A percentile compares a stretch with the other conserved stretches of the same genome.
Conservation (phyloP, 1,284 basidiomycete species). For the Jaminaea rosea region DNA sequence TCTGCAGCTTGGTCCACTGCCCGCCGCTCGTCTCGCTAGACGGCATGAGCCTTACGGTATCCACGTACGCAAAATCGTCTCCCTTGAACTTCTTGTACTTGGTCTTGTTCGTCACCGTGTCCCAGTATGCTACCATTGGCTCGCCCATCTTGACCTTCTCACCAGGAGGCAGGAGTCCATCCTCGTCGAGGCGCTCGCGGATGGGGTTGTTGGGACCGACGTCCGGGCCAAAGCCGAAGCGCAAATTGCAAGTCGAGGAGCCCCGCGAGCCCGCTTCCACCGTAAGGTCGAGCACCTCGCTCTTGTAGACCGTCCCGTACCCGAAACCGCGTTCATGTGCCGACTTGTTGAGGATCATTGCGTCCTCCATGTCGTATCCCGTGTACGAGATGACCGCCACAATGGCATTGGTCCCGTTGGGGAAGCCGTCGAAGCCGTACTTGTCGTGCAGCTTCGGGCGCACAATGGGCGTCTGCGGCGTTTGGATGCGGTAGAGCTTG, state of each 20-base stretch:
- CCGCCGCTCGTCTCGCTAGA: constrained; percentile 77
- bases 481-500: constrained; percentile 93
- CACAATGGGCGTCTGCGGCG: constrained; percentile 88
- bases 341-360: constrained; percentile 99
- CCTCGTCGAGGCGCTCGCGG: constrained; percentile 62
- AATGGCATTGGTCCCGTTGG: constrained; percentile 94
- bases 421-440: constrained; percentile 98
- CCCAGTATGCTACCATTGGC: constrained; percentile 65
- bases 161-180: constrained; percentile 79
- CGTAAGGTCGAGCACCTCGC: constrained; percentile 80
- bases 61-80: constrained; percentile 81
- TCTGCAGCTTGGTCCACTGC: constrained; percentile 84
- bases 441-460: constrained; percentile 82
- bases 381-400: constrained; percentile 99
- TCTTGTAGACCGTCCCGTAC: constrained; percentile 95
- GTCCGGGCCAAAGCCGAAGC: constrained; percentile 72
- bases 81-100: constrained; percentile 92
- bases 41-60: constrained; percentile 74
- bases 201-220: constrained; percentile 21
- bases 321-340: constrained; percentile 95
- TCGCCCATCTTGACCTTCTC: constrained; percentile 65
- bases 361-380: constrained; percentile 99
- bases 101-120: constrained; percentile 75
- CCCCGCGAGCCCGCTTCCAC: constrained; percentile 58
- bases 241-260: constrained; percentile 47